Conservation (phyloP, 1,284 basidiomycete species). For the Athelia sp. region DNA sequence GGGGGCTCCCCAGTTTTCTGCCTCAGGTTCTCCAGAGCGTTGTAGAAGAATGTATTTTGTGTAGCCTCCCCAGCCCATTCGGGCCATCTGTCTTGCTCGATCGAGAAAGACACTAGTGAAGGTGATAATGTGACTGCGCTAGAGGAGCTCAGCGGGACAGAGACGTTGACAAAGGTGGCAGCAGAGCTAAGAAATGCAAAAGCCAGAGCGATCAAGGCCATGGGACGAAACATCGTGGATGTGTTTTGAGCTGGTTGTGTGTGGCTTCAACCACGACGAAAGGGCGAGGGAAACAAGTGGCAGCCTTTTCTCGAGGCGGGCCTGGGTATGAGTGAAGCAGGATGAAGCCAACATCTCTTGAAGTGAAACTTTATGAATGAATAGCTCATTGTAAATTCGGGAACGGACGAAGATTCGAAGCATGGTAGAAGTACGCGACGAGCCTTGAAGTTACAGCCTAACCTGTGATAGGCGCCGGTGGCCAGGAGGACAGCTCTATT, state of each 20-base stretch:
- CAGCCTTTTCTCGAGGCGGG: background rate
- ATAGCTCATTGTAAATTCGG: no score
- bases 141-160: conserved; percentile 16
- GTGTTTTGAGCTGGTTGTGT: no score
- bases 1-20: conserved; percentile 50
- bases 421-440: background rate
- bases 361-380: no score
- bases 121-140: conserved; percentile 28
- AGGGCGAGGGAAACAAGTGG: background rate
- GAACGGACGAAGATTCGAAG: background rate
- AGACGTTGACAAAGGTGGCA: background rate
- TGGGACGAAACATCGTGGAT: background rate
- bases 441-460: no score
- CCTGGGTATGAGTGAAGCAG: no score
- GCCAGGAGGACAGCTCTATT: no score
- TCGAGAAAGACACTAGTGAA: conserved; percentile 57
- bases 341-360: no score
- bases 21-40: conserved; percentile 50
- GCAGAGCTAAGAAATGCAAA: background rate
- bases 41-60: conserved; percentile 52
- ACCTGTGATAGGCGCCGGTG: no score
- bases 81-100: conserved; percentile 64
- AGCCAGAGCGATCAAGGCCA: background rate
- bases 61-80: conserved; percentile 53
- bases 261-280: background rate